Percentiles rank a stretch among this genome's conserved stretches.
Conservation (phyloP, 164 flowering plant genomes). For the Magnolia officinalis region DNA sequence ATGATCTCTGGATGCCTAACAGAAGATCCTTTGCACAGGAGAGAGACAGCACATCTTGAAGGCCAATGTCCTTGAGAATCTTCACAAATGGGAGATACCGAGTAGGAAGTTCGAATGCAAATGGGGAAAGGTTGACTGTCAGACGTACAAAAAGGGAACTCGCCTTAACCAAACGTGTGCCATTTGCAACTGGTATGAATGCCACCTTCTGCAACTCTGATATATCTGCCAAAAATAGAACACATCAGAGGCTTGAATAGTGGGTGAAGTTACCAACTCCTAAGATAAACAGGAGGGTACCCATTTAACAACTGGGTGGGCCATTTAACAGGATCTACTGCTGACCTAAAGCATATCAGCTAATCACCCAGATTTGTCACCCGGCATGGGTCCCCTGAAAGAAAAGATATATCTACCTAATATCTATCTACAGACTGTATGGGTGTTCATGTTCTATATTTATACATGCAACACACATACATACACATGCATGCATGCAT, state of each 20-base stretch:
- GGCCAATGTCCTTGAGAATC: conserved; percentile 81
- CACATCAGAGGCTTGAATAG: not conserved
- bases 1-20: conserved; percentile 64
- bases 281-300: not conserved
- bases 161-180: conserved; percentile 83
- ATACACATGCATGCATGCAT: too few species aligned
- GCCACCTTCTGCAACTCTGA: conserved; percentile 66
- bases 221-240: conserved; percentile 43
- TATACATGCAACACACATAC: too few species aligned
- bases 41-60: conserved; percentile 70
- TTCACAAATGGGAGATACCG: conserved; percentile 79
- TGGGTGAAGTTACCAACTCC: not conserved
- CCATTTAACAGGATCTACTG: not conserved
- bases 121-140: conserved; percentile 80
- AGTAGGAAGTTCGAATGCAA: conserved; percentile 92
- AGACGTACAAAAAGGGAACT: conserved; percentile 74
- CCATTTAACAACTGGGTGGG: not conserved
- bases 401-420: too few species aligned
- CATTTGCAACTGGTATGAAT: conserved; percentile 92
- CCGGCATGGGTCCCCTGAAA: not conserved
- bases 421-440: too few species aligned
- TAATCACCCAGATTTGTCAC: not conserved
- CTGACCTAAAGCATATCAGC: not conserved
- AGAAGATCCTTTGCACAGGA: conserved; percentile 75
- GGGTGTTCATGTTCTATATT: too few species aligned